Evolutionary conservation across 345 rosid species (phyloP), one percentile per base, ranked within the genome.

Genomic region (Toxicodendron radicans): DNA sequence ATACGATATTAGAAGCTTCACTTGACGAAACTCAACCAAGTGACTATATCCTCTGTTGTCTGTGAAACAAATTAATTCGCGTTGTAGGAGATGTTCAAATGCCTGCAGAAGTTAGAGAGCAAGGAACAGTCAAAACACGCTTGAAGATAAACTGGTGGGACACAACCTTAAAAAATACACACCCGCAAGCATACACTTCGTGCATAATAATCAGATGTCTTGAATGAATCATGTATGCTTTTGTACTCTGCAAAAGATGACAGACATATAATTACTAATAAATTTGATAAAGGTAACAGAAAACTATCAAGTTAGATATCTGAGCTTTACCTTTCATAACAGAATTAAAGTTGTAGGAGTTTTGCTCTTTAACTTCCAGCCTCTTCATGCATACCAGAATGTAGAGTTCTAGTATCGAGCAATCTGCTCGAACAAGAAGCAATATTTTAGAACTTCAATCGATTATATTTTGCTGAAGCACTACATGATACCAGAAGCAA

Each of bases 351-450:
- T 89, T 92, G 83, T 92, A 92, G 7, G 96, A 87, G 74, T 49
- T 90, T 83, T 93, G 94, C 83, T 92, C 98, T 77, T 91, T 91
- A 72, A 82, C 83, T 87, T 95, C 99, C 82, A 93, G 73, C 73
- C 97, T 87, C 83, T 84, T 93, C 96, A 90, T 91, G 83, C 91
- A 92, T 35, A 89, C 93, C 63, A 95, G 86, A 75, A 95, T 74
- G 82, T 91, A 95, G 66, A 93, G 93, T 84, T 95, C 99, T 80
- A 92, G 72, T 64, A 92, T 61, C 38, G 99, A 91, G 86, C 99
- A 91, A 83, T 93, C 98, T 95, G 91, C 76, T 80, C 32, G 18
- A 63, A 78, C 45, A 58, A 49, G 33, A 38, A 38, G 43, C 8
- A 0, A 38, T 7, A 38, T 38, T 38, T 38, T 38, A 38, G 8